Conservation (phyloP, 129 eudicot genomes). For the Silybum marianum region DNA sequence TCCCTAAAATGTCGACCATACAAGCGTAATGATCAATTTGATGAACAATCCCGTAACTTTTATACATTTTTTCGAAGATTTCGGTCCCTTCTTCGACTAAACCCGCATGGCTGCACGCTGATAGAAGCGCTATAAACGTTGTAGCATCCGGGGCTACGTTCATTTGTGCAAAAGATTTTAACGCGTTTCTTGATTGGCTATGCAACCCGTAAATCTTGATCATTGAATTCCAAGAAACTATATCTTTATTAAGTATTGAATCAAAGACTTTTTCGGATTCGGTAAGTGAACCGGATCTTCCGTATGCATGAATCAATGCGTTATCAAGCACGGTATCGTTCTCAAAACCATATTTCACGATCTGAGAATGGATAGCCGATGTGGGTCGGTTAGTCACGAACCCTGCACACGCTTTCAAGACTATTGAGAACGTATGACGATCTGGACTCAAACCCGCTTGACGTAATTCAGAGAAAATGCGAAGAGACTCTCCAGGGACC, state of each 20-base stretch:
- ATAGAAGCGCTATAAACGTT: constrained; percentile 72
- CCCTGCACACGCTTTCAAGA: constrained; percentile 74
- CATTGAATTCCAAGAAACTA: constrained; percentile 82
- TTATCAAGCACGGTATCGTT: constrained; percentile 56
- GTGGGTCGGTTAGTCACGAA: constrained; percentile 59
- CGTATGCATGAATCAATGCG: constrained; percentile 75
- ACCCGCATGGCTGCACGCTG: constrained; percentile 83
- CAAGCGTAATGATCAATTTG: constrained; percentile 84
- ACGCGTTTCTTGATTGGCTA: constrained; percentile 51
- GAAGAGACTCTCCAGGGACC: constrained; percentile 53
- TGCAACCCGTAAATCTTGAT: constrained; percentile 75
- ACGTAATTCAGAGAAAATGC: constrained; percentile 44
- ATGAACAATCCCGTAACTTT: constrained; percentile 52
- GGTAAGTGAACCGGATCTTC: constrained; percentile 64
- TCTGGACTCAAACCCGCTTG: constrained; percentile 54
- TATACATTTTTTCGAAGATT: constrained; percentile 53
- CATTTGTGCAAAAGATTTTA: constrained; percentile 53
- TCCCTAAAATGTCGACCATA: constrained; percentile 79
- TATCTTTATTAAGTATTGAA: constrained; percentile 46
- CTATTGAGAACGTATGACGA: constrained; percentile 50
- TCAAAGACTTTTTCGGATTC: constrained; percentile 52
- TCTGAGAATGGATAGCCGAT: constrained; percentile 52
- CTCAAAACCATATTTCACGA: constrained; percentile 48
- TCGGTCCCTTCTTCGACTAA: constrained; percentile 63
- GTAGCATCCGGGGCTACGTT: constrained; percentile 54